These are phyloP conservation scores for Cladosporium velox DNA, from an alignment of 2,329 filamentous ascomycete species.

Conservation along the genomic window DNA sequence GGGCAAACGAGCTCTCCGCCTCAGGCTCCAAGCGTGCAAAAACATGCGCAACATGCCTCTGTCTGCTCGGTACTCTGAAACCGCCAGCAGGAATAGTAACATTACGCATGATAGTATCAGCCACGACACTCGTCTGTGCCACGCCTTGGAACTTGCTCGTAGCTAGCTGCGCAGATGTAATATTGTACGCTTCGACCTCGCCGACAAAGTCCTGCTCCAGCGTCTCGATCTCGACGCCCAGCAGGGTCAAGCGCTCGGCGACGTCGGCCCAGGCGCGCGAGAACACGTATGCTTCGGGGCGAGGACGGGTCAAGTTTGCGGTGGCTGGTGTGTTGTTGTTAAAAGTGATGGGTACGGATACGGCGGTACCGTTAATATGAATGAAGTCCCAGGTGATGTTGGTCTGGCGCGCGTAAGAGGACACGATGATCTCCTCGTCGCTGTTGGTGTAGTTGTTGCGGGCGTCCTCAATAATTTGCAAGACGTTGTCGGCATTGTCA, in stretches of 20 bases:
- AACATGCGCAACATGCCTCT: constrained; percentile 42
- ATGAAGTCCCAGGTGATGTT: constrained; percentile 39
- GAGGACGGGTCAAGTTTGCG: constrained; percentile 38
- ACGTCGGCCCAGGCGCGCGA: constrained; percentile 40
- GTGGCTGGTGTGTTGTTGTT: constrained; percentile 38
- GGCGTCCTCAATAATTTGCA: constrained; percentile 34
- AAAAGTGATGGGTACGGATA: constrained; percentile 39
- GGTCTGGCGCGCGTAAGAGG: constrained; percentile 28
- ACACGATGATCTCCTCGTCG: constrained; percentile 36
- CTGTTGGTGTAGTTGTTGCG: constrained; percentile 33
- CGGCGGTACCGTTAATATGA: constrained; percentile 35
- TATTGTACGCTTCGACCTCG: constrained; percentile 40
- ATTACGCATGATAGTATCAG: constrained; percentile 29
- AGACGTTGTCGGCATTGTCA: constrained; percentile 34
- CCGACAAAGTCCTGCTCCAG: constrained; percentile 35
- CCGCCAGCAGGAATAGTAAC: constrained; percentile 33
- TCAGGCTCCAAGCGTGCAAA: constrained; percentile 43
- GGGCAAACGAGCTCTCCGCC: constrained; percentile 7
- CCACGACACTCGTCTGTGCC: constrained; percentile 26
- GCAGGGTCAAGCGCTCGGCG: constrained; percentile 34
- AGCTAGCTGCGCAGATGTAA: constrained; percentile 36
- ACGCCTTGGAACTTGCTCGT: constrained; percentile 30
- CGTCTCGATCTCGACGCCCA: constrained; percentile 38
- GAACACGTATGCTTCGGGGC: constrained; percentile 42
- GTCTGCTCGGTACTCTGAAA: constrained; percentile 38